phyloP scores from a whole-genome alignment of 257 asterid genomes.

The Linderniella brevidens region DNA sequence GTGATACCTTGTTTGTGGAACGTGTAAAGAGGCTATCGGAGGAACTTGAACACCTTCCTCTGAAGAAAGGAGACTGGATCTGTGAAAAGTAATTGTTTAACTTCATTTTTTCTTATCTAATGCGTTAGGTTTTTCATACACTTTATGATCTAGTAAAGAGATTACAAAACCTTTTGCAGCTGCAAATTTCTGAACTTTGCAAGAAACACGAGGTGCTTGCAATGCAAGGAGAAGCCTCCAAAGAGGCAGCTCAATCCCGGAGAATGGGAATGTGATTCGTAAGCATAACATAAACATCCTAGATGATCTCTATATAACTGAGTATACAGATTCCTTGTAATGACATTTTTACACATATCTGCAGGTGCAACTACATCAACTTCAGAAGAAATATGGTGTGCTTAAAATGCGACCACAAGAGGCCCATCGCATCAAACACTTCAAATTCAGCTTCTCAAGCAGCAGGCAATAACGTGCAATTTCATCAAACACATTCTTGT shows the following conservation, averaged over 20 bases:
- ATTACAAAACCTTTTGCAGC: slow-evolving; percentile 29
- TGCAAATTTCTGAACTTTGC: slow-evolving; percentile 87
- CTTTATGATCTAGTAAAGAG: too few relatives aligned
- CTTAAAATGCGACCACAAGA: slow-evolving; percentile 76
- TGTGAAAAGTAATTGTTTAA: slow-evolving; percentile 39
- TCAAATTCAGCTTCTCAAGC: slow-evolving; percentile 14
- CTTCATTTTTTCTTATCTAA: neutral
- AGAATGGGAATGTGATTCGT: slow-evolving; percentile 99
- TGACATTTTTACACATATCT: slow-evolving; percentile 6
- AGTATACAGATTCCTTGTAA: neutral
- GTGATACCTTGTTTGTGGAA: slow-evolving; percentile 38
- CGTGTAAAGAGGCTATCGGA: slow-evolving; percentile 31
- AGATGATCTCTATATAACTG: neutral
- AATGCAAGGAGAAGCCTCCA: slow-evolving; percentile 75
- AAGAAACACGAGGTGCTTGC: slow-evolving; percentile 63
- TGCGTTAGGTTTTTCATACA: slow-evolving; percentile 6
- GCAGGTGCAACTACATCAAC: slow-evolving; percentile 84
- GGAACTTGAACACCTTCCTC: slow-evolving; percentile 58
- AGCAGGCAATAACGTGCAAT: slow-evolving; percentile 8
- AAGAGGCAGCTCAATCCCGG: slow-evolving; percentile 61
- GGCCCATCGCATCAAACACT: slow-evolving; percentile 37
- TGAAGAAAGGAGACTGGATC: slow-evolving; percentile 94
- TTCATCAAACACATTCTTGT: slow-evolving; percentile 21
- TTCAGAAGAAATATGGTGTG: slow-evolving; percentile 74
- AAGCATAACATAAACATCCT: slow-evolving; percentile 15